phyloP scores from a whole-genome alignment of 352 stramenopile genomes.

The Globisporangium okanoganense region DNA sequence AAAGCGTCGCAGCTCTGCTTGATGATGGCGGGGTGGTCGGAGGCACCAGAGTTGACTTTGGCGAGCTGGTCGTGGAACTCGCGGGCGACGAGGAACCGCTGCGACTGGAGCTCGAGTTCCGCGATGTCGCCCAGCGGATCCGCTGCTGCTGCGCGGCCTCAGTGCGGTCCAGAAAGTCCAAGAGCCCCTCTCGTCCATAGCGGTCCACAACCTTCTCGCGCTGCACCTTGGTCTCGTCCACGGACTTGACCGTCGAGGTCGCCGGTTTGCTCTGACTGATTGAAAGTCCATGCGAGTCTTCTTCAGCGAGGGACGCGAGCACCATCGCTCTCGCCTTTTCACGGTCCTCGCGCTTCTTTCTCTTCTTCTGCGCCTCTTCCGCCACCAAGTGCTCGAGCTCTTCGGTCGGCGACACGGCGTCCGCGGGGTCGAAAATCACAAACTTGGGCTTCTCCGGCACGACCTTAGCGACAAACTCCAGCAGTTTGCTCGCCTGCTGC shows the following conservation, averaged over 20 bases:
- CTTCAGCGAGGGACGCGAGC: constrained; percentile 37
- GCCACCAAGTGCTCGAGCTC: constrained; percentile 39
- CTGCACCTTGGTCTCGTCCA: constrained; percentile 45
- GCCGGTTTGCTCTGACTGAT: constrained; percentile 13
- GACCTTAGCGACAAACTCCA: constrained; percentile 59
- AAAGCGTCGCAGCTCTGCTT: constrained; percentile 2
- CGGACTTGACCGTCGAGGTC: constrained; percentile 39
- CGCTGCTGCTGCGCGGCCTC: constrained; percentile 22
- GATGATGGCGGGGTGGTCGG: neutral
- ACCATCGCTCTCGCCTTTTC: constrained; percentile 45
- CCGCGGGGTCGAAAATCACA: constrained; percentile 49
- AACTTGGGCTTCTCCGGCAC: constrained; percentile 44
- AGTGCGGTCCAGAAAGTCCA: constrained; percentile 42
- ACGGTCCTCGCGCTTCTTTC: constrained; percentile 39
- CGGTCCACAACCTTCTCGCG: constrained; percentile 44
- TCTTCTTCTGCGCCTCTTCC: constrained; percentile 38
- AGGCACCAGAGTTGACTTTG: constrained; percentile 5
- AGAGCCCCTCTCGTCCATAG: constrained; percentile 46
- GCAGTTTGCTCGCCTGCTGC: constrained; percentile 27
- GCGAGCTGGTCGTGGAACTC: constrained; percentile 16
- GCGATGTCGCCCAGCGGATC: constrained; percentile 19
- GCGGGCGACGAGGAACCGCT: constrained; percentile 23
- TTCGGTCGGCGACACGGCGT: constrained; percentile 29
- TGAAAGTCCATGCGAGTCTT: constrained; percentile 21
- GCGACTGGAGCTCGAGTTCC: constrained; percentile 7